phyloP scores from a whole-genome alignment of 176 grass and related monocot genomes.

The Bolboschoenus planiculmis region DNA sequence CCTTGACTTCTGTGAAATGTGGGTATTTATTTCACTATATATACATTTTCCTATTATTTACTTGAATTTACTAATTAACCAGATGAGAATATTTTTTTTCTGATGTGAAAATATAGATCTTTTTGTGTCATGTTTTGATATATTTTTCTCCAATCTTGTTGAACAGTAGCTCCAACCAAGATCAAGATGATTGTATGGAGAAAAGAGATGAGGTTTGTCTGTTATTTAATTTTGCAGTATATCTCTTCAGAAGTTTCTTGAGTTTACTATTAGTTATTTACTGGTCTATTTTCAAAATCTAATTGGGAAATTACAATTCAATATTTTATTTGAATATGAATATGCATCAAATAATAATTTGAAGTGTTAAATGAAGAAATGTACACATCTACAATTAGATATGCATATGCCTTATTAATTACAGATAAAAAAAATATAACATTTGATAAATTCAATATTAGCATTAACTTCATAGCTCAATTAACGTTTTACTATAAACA shows the following conservation, averaged over 20 bases:
- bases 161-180: not conserved
- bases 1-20: conserved; percentile 2
- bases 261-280: no score
- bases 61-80: not conserved
- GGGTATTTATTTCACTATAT: not conserved
- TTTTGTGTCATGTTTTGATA: not conserved
- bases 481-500: not conserved
- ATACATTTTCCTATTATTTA: not conserved
- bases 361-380: not conserved
- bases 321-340: not conserved
- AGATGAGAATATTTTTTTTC: not conserved
- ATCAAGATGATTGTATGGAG: not conserved
- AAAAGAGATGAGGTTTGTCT: conserved; percentile 14
- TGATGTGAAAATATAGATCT: not conserved
- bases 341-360: not conserved
- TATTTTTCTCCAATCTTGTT: not conserved
- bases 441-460: not conserved
- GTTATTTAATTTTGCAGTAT: not conserved
- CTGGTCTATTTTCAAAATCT: not conserved
- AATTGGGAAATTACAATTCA: not conserved
- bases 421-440: no score
- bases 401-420: not conserved
- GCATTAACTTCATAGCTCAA: not conserved
- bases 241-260: no score
- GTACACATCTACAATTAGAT: not conserved